Percentiles rank a stretch among this genome's conserved stretches.
Evolutionary conservation across 208 protist species (phyloP).

Genomic region (Naegleria lovaniensis): DNA sequence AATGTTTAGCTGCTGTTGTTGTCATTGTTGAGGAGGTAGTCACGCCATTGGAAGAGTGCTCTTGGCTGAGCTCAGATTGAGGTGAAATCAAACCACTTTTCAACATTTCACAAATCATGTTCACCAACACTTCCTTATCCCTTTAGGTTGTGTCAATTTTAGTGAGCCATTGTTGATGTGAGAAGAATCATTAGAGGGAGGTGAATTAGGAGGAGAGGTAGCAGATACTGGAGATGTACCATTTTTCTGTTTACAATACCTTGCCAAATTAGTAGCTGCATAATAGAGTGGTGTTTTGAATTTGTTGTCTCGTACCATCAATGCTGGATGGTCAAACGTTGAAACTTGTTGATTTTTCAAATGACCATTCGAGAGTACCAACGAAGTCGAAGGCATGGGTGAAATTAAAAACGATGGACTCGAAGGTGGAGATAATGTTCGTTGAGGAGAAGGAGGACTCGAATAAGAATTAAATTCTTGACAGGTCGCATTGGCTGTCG

Average conservation of each 20-base stretch:
- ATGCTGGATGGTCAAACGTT: neutral
- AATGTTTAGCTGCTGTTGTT: neutral
- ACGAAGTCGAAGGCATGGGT: no score
- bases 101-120: neutral
- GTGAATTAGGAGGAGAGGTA: neutral
- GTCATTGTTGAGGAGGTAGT: neutral
- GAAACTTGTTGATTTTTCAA: no score
- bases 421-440: neutral
- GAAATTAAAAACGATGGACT: neutral
- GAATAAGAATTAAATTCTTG: no score
- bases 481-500: no score
- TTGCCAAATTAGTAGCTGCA: neutral
- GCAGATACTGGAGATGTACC: neutral
- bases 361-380: no score
- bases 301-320: neutral
- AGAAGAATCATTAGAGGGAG: neutral
- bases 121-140: neutral
- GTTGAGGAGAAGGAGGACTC: neutral
- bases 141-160: neutral
- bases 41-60: neutral
- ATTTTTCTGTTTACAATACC: neutral
- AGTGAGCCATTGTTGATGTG: neutral
- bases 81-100: neutral
- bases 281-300: neutral
- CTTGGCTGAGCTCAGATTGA: neutral